Evolutionary conservation across 768 basidiomycete genomes (phyloP).

Genomic region (Podaxis mareebaensis): DNA sequence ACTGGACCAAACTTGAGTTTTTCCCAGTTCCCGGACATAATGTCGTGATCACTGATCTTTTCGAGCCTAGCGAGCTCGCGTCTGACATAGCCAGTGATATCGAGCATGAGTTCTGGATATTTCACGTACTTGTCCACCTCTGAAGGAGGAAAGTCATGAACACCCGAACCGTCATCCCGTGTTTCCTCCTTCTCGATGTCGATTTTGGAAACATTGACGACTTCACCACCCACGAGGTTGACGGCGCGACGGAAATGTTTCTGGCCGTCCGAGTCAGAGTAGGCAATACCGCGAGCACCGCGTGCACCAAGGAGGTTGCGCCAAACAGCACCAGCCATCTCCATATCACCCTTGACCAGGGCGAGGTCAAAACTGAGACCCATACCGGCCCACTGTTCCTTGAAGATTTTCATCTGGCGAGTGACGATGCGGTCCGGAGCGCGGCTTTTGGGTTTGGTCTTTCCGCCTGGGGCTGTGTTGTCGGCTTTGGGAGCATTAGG

Average conservation of each 20-base stretch:
- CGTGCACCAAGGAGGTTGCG: slow-evolving; percentile 86
- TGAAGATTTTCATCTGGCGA: slow-evolving; percentile 88
- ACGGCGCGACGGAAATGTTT: slow-evolving; percentile 58
- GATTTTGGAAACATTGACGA: slow-evolving; percentile 59
- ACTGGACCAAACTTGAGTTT: slow-evolving; percentile 39
- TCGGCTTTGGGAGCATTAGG: slow-evolving; percentile 34
- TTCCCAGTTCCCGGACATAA: slow-evolving; percentile 38
- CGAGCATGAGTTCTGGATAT: slow-evolving; percentile 75
- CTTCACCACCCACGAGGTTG: slow-evolving; percentile 69
- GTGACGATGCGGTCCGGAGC: slow-evolving; percentile 81
- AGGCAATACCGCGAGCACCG: slow-evolving; percentile 71
- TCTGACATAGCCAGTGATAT: slow-evolving; percentile 67
- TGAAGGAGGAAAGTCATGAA: slow-evolving; percentile 63
- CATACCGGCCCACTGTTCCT: slow-evolving; percentile 88
- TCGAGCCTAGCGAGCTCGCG: slow-evolving; percentile 75
- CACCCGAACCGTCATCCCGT: slow-evolving; percentile 68
- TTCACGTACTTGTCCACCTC: slow-evolving; percentile 69
- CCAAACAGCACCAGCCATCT: slow-evolving; percentile 89
- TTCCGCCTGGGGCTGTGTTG: slow-evolving; percentile 14
- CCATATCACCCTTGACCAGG: slow-evolving; percentile 72
- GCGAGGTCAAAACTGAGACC: slow-evolving; percentile 79
- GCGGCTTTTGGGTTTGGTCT: slow-evolving; percentile 27
- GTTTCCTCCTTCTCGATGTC: slow-evolving; percentile 59
- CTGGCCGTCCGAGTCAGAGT: slow-evolving; percentile 28
- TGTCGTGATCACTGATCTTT: slow-evolving; percentile 41